Conservation (phyloP, 2,329 filamentous ascomycete genomes). For the Diaporthe ampelina region DNA sequence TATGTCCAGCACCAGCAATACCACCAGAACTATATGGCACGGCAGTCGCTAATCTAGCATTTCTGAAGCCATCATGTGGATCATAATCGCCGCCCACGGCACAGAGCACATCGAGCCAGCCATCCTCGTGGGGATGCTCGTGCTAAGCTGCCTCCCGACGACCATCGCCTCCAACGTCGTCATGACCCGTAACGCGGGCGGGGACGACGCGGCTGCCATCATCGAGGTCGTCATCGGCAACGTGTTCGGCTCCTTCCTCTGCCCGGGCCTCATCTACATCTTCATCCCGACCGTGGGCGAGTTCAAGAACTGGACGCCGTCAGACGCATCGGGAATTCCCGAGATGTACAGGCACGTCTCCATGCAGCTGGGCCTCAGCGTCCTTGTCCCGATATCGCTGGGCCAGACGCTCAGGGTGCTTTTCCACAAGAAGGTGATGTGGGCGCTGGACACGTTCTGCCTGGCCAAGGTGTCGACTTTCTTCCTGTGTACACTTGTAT, state of each 20-base stretch:
- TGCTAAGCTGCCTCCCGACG: constrained; percentile 77
- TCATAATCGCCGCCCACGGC: constrained; percentile 62
- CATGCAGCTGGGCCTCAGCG: constrained; percentile 76
- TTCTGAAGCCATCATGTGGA: constrained; percentile 59
- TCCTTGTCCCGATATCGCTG: constrained; percentile 73
- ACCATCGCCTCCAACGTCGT: constrained; percentile 82
- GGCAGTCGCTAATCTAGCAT: constrained; percentile 40
- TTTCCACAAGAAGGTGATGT: constrained; percentile 65
- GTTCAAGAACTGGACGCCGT: constrained; percentile 68
- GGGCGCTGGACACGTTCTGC: constrained; percentile 67
- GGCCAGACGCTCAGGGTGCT: constrained; percentile 72
- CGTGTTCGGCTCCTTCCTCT: constrained; percentile 76
- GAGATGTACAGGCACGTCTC: constrained; percentile 77
- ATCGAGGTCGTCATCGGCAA: constrained; percentile 81
- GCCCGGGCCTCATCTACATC: constrained; percentile 73
- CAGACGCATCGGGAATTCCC: constrained; percentile 65
- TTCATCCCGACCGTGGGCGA: constrained; percentile 67
- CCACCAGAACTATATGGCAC: background rate
- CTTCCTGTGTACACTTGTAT: constrained; percentile 63
- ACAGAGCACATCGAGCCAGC: constrained; percentile 73
- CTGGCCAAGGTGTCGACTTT: constrained; percentile 63
- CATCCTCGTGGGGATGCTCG: constrained; percentile 76
- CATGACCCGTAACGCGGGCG: constrained; percentile 78
- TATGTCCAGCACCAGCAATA: constrained; percentile 46
- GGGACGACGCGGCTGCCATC: constrained; percentile 75